Conservation (phyloP, 306 rosid species). For the Purshia tridentata region DNA sequence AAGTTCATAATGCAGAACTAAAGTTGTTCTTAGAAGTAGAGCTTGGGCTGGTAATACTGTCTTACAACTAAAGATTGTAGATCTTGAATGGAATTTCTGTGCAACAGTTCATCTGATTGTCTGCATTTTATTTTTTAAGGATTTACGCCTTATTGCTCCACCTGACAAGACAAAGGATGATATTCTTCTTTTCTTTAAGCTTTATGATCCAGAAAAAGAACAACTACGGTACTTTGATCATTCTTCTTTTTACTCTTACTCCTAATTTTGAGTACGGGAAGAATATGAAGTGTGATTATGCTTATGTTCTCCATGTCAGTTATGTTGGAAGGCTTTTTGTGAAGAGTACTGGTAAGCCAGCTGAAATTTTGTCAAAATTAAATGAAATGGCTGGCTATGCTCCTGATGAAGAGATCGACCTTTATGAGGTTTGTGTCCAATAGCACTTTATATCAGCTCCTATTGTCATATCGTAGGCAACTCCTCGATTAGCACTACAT, state of each 20-base stretch:
- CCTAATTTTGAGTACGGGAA: neutral
- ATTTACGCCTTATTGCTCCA: conserved; percentile 55
- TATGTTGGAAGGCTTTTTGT: conserved; percentile 84
- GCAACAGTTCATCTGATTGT: too few species aligned
- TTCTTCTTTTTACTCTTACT: conserved; percentile 5
- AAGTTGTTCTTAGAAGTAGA: too few species aligned
- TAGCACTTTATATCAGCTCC: neutral
- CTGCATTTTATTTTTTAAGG: too few species aligned
- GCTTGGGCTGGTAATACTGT: too few species aligned
- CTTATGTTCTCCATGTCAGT: conserved; percentile 42
- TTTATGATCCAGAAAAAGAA: conserved; percentile 81
- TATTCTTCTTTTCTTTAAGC: conserved; percentile 80
- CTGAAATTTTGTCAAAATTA: conserved; percentile 63
- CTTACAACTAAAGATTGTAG: too few species aligned
- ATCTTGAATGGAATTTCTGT: too few species aligned
- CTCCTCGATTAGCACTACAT: neutral
- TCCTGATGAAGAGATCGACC: conserved; percentile 85
- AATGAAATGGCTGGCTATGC: conserved; percentile 87
- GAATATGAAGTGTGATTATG: conserved; percentile 14
- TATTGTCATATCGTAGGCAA: neutral
- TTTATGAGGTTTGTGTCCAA: conserved; percentile 73
- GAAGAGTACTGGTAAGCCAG: conserved; percentile 69
- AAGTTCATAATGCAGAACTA: conserved; percentile 69
- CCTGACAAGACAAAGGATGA: conserved; percentile 78
- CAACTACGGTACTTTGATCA: conserved; percentile 60